Evolutionary conservation across 2,329 filamentous ascomycete species (phyloP).

Genomic region (Pyrenochaeta sp.): DNA sequence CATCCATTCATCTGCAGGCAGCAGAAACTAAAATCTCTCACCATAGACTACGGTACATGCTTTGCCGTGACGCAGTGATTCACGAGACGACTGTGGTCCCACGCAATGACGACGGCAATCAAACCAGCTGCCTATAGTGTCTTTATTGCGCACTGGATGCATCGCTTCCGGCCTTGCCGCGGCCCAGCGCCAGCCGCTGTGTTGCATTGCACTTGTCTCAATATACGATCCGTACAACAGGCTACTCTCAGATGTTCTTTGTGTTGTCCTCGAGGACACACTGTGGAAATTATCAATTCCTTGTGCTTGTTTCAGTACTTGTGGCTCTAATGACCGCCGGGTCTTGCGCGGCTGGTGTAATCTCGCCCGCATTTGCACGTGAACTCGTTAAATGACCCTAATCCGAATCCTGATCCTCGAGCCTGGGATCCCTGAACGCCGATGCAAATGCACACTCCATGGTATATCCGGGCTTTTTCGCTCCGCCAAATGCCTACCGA

Average conservation of each 20-base stretch:
- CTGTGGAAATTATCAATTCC: no score
- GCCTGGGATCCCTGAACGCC: conserved; percentile 22
- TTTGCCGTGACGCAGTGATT: conserved; percentile 4
- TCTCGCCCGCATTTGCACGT: conserved; percentile 18
- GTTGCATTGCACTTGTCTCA: no score
- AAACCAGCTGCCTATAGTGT: conserved; percentile 3
- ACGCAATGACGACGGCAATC: conserved; percentile 1
- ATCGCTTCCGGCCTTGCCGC: neutral
- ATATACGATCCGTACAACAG: no score
- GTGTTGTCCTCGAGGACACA: no score
- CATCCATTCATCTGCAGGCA: conserved; percentile 11
- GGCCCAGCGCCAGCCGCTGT: no score
- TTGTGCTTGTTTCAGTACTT: no score
- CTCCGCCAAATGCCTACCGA: conserved; percentile 10
- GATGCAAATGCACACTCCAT: conserved; percentile 29
- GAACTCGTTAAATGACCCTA: conserved; percentile 18
- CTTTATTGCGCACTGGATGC: conserved; percentile 1
- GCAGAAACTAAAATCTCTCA: conserved; percentile 9
- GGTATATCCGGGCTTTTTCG: conserved; percentile 25
- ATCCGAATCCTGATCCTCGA: conserved; percentile 16
- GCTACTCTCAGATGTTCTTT: neutral
- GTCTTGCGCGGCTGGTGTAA: no score
- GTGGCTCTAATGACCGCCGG: no score
- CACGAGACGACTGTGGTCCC: neutral
- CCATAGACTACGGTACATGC: neutral